phyloP scores from a whole-genome alignment of 2,329 filamentous ascomycete genomes.

The Aspergillus neoniger region DNA sequence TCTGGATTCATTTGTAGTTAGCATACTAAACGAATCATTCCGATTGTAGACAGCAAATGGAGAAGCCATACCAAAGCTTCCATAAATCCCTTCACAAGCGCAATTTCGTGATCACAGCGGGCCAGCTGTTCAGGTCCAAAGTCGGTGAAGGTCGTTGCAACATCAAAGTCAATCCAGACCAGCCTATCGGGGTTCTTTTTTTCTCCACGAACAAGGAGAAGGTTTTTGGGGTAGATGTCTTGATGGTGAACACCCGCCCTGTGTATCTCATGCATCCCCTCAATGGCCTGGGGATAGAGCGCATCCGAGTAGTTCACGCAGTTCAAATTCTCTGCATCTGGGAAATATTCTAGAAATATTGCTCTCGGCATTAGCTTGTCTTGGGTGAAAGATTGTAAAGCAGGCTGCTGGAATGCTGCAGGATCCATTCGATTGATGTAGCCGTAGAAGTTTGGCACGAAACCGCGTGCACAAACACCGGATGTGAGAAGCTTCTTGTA shows the following conservation, averaged over 20 bases:
- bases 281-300: slow-evolving; percentile 17
- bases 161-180: slow-evolving; percentile 30
- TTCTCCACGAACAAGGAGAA: slow-evolving; percentile 26
- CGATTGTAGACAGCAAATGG: neutral
- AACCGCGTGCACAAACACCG: slow-evolving; percentile 3
- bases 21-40: slow-evolving; percentile 14
- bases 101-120: too few species aligned
- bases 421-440: slow-evolving; percentile 17
- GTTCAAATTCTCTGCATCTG: slow-evolving; percentile 22
- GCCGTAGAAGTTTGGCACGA: slow-evolving; percentile 19
- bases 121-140: slow-evolving; percentile 15
- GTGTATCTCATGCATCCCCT: slow-evolving; percentile 26
- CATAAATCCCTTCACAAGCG: too few species aligned
- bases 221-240: slow-evolving; percentile 26
- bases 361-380: slow-evolving; percentile 24
- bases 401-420: slow-evolving; percentile 9
- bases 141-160: slow-evolving; percentile 23
- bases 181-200: slow-evolving; percentile 18
- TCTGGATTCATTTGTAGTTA: neutral
- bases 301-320: slow-evolving; percentile 24
- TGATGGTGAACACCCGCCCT: slow-evolving; percentile 22
- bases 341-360: slow-evolving; percentile 32
- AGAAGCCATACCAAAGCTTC: slow-evolving; percentile 8
- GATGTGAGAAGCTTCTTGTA: slow-evolving; percentile 15
- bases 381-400: slow-evolving; percentile 10